phyloP scores from a whole-genome alignment of 2,329 filamentous ascomycete species.

The Aspergillus jensenii region DNA sequence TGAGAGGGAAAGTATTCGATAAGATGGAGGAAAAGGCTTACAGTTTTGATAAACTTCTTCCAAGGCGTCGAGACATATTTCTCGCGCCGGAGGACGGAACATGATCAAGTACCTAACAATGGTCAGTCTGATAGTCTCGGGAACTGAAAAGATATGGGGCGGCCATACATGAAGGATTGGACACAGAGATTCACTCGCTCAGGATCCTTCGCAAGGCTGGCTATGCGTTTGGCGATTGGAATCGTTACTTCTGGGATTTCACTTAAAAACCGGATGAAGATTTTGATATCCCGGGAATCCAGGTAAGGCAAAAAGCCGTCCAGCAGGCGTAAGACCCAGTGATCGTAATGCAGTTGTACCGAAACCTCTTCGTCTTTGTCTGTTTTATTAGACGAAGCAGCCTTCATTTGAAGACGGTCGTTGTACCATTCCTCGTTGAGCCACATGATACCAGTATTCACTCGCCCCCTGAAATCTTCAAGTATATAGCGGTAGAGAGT shows the following conservation, averaged over 20 bases:
- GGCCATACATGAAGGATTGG: conserved; percentile 54
- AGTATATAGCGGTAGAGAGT: conserved; percentile 81
- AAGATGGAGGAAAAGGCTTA: conserved; percentile 29
- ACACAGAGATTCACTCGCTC: conserved; percentile 61
- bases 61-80: conserved; percentile 57
- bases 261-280: conserved; percentile 85
- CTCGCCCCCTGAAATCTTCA: conserved; percentile 85
- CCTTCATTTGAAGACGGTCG: conserved; percentile 62
- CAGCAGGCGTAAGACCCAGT: conserved; percentile 76
- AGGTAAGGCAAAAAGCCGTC: conserved; percentile 88
- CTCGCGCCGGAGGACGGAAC: conserved; percentile 59
- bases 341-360: conserved; percentile 65
- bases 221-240: conserved; percentile 70
- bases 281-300: conserved; percentile 78
- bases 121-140: background rate
- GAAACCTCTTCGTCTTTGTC: conserved; percentile 50
- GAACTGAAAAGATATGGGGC: background rate
- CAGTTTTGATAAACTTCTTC: conserved; percentile 59
- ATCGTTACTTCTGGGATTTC: conserved; percentile 81
- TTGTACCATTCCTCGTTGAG: conserved; percentile 98
- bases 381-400: conserved; percentile 43
- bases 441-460: conserved; percentile 90
- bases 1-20: background rate
- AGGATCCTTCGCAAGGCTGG: conserved; percentile 62
- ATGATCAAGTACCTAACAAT: conserved; percentile 53